phyloP scores from a whole-genome alignment of 106 monocot genomes.

The Dendrobium huoshanense region DNA sequence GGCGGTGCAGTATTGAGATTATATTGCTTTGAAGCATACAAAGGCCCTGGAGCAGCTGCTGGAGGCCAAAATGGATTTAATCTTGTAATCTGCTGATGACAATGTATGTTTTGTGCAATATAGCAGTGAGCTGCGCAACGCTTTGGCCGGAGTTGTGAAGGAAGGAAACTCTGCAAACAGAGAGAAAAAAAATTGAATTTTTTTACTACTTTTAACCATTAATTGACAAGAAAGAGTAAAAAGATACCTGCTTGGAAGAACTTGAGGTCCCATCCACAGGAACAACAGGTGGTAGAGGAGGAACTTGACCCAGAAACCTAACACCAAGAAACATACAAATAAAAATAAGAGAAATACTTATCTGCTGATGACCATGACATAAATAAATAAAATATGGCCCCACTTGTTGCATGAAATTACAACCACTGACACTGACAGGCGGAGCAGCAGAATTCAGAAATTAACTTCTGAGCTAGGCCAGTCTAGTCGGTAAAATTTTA shows the following conservation, averaged over 20 bases:
- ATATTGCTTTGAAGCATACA: constrained; percentile 56
- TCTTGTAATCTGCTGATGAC: constrained; percentile 60
- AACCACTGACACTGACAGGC: neutral
- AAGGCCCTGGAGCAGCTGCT: constrained; percentile 24
- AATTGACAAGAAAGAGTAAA: neutral
- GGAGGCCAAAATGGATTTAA: constrained; percentile 63
- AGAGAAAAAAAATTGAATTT: neutral
- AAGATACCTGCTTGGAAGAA: constrained; percentile 39
- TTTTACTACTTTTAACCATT: too few relatives aligned
- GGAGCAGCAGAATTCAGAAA: neutral
- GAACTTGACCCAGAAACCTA: constrained; percentile 78
- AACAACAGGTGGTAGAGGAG: constrained; percentile 45
- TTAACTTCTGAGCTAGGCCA: neutral
- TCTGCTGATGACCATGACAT: neutral
- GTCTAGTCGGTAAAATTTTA: neutral
- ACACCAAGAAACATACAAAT: neutral
- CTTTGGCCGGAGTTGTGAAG: constrained; percentile 39
- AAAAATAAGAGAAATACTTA: constrained; percentile 2
- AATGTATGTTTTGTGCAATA: constrained; percentile 74
- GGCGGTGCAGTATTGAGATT: constrained; percentile 60
- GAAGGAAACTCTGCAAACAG: constrained; percentile 12
- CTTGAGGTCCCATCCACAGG: constrained; percentile 38
- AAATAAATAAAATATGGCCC: neutral
- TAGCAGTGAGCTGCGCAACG: constrained; percentile 77
- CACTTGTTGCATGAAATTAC: constrained; percentile 1